Evolutionary conservation across 140 eudicot species (phyloP).

Genomic region (Cichorium intybus): DNA sequence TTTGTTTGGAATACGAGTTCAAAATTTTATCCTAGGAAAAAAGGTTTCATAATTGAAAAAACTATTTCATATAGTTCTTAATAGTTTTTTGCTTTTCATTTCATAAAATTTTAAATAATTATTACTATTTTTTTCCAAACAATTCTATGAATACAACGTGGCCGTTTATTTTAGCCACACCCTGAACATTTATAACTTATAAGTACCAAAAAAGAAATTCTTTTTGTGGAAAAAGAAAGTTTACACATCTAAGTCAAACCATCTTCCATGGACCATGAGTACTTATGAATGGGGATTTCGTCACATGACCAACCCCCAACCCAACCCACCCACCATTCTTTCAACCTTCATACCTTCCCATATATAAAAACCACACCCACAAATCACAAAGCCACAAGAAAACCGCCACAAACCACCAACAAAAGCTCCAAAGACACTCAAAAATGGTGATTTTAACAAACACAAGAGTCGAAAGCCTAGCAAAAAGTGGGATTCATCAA

Average conservation of each 20-base stretch:
- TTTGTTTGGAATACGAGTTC: too few species aligned
- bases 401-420: neutral
- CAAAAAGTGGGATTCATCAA: conserved; percentile 63
- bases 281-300: conserved; percentile 21
- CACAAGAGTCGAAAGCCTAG: conserved; percentile 70
- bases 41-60: too few species aligned
- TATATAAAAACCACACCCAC: conserved; percentile 13
- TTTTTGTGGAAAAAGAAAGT: too few species aligned
- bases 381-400: neutral
- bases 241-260: neutral
- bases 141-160: too few species aligned
- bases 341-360: neutral
- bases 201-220: too few species aligned
- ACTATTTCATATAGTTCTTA: too few species aligned
- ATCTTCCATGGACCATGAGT: conserved; percentile 1
- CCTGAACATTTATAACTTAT: too few species aligned
- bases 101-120: too few species aligned
- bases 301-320: conserved; percentile 11
- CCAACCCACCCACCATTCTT: conserved; percentile 4
- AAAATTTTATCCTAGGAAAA: too few species aligned
- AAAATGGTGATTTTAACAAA: conserved; percentile 37
- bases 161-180: too few species aligned
- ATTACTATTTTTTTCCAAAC: too few species aligned
- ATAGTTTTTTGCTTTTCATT: too few species aligned
- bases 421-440: neutral